Conservation (phyloP, 768 basidiomycete genomes). For the Suillus decipiens region DNA sequence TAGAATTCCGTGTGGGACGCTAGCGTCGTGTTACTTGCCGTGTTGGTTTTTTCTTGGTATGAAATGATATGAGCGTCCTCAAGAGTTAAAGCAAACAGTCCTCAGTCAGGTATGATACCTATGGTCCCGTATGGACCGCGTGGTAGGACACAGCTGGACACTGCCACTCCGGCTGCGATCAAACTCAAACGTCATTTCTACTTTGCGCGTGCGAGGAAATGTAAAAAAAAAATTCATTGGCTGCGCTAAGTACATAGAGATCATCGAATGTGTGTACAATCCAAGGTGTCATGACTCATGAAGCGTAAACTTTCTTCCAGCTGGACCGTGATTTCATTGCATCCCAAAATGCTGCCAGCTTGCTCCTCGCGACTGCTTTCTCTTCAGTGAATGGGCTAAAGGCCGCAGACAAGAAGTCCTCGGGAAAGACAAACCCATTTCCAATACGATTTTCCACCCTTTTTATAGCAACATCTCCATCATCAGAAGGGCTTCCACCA, state of each 20-base stretch:
- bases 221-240: neutral
- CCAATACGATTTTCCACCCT: conserved; percentile 58
- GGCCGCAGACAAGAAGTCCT: conserved; percentile 37
- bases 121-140: neutral
- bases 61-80: conserved; percentile 3
- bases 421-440: conserved; percentile 43
- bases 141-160: neutral
- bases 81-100: neutral
- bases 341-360: conserved; percentile 75
- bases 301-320: conserved; percentile 65
- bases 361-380: conserved; percentile 41
- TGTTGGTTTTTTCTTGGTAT: neutral
- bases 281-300: neutral
- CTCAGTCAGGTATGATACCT: neutral
- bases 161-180: conserved; percentile 4
- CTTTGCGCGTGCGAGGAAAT: neutral
- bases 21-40: neutral
- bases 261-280: neutral
- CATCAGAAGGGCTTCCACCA: conserved; percentile 52
- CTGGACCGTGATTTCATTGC: conserved; percentile 62
- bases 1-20: neutral
- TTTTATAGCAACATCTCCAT: conserved; percentile 49
- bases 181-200: neutral
- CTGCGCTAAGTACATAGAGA: neutral
- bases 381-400: conserved; percentile 18